Conservation (phyloP, 352 stramenopile genomes). For the Globisporangium middletonii region DNA sequence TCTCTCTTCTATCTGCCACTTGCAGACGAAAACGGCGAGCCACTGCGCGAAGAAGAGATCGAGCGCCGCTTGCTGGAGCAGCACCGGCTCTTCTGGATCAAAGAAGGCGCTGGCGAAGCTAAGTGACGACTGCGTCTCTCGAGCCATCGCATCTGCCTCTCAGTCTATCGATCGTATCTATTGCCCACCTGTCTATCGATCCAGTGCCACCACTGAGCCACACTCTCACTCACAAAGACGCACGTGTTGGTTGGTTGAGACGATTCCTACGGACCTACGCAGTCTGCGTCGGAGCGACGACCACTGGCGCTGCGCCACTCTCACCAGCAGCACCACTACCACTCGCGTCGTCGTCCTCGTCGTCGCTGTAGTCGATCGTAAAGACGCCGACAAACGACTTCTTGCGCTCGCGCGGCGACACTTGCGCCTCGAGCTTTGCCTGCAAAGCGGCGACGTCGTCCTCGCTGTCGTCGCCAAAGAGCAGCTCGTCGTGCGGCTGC, state of each 20-base stretch:
- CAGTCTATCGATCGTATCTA: neutral
- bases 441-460: conserved; percentile 17
- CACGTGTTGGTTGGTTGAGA: neutral
- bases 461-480: neutral
- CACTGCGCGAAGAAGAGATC: conserved; percentile 25
- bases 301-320: neutral
- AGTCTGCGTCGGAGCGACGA: conserved; percentile 5
- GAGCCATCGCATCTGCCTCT: too few relatives aligned
- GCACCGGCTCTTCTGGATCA: conserved; percentile 73
- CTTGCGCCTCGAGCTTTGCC: conserved; percentile 12
- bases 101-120: conserved; percentile 35
- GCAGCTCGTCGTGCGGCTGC: conserved; percentile 15
- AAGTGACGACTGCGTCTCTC: conserved; percentile 6
- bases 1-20: neutral
- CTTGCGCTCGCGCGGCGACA: conserved; percentile 20
- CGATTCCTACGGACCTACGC: neutral
- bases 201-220: too few relatives aligned
- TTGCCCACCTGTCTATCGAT: too few relatives aligned
- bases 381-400: conserved; percentile 66
- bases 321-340: neutral
- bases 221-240: neutral
- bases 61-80: conserved; percentile 55
- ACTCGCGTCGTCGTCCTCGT: conserved; percentile 42
- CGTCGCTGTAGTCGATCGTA: conserved; percentile 78
- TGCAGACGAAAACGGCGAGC: conserved; percentile 11